Percentiles rank a stretch among this genome's conserved stretches.
Conservation (phyloP, 495 filamentous ascomycete species). For the Aspergillus heteromorphus region DNA sequence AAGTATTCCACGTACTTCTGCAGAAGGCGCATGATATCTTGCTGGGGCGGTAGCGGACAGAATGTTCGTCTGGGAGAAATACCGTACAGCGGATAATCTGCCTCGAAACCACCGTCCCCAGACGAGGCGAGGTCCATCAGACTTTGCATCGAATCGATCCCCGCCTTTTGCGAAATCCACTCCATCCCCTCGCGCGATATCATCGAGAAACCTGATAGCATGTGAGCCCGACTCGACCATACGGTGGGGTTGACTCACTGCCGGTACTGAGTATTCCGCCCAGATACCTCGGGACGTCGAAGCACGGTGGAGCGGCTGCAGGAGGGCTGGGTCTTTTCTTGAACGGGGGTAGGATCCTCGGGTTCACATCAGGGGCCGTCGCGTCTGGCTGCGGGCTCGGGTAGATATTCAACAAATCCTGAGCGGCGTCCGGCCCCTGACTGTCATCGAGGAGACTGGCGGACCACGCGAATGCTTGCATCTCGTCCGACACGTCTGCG, state of each 20-base stretch:
- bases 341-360: neutral
- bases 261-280: neutral
- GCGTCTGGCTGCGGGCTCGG: neutral
- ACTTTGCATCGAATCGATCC: neutral
- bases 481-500: neutral
- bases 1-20: slow-evolving; percentile 14
- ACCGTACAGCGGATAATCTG: neutral
- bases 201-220: slow-evolving; percentile 4
- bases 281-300: slow-evolving; percentile 13
- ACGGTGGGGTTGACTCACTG: neutral
- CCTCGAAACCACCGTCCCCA: neutral
- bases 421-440: neutral
- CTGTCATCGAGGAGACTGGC: neutral
- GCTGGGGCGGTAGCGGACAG: slow-evolving; percentile 11
- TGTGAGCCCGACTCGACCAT: neutral
- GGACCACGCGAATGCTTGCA: neutral
- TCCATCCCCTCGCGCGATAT: slow-evolving; percentile 12
- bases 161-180: slow-evolving; percentile 13
- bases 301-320: slow-evolving; percentile 1
- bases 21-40: slow-evolving; percentile 8
- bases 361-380: neutral
- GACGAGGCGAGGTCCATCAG: neutral
- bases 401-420: neutral
- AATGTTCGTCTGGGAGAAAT: slow-evolving; percentile 8
- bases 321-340: neutral